Evolutionary conservation across 192 early-diverging fungal genomes (phyloP).

Genomic region (Coemansia erecta): DNA sequence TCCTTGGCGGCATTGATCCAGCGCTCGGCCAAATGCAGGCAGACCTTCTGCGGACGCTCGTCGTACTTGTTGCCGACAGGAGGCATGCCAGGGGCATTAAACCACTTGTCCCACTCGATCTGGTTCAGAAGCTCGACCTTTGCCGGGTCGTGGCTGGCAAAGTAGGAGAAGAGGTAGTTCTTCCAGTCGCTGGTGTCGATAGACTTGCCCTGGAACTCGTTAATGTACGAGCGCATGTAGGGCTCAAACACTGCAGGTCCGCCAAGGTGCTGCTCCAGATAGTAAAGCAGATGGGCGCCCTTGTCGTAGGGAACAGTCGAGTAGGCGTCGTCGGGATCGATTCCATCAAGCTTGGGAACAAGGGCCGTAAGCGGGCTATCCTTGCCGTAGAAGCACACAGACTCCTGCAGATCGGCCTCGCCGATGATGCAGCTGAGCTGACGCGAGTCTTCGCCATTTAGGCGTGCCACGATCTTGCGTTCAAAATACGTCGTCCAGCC

Average conservation of each 20-base stretch:
- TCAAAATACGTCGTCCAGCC: conserved; percentile 94
- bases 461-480: conserved; percentile 80
- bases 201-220: conserved; percentile 79
- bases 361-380: conserved; percentile 69
- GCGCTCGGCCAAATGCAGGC: conserved; percentile 73
- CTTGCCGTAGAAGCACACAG: conserved; percentile 64
- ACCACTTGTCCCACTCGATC: conserved; percentile 93
- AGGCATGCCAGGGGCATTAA: conserved; percentile 86
- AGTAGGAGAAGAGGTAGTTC: conserved; percentile 74
- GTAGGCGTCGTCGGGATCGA: conserved; percentile 84
- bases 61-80: conserved; percentile 84
- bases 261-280: conserved; percentile 86
- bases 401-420: conserved; percentile 68
- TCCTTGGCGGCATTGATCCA: conserved; percentile 65
- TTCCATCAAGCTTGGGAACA: conserved; percentile 66
- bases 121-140: conserved; percentile 71
- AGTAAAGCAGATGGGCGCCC: conserved; percentile 91
- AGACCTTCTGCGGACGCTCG: conserved; percentile 75
- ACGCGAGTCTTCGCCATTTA: conserved; percentile 72
- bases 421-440: conserved; percentile 90
- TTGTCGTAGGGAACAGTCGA: conserved; percentile 92
- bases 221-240: conserved; percentile 78
- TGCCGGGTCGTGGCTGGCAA: conserved; percentile 60
- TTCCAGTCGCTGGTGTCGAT: conserved; percentile 92
- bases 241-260: conserved; percentile 83